Base-by-base conservation (phyloP, 495 filamentous ascomycete genomes). In the Barbatosphaeria neglecta region DNA sequence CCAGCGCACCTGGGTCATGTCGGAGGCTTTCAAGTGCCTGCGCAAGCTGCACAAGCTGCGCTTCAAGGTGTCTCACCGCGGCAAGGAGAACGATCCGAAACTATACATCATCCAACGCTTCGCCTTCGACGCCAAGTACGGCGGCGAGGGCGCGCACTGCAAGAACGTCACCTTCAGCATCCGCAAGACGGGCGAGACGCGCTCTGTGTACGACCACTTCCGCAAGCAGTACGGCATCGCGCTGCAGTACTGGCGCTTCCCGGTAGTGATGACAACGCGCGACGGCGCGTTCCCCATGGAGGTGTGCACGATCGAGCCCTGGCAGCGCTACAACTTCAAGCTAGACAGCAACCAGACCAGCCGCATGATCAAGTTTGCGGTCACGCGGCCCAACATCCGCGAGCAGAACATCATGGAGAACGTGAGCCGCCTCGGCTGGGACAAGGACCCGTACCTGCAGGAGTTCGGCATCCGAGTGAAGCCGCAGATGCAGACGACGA, bases 281-380 rank as follows among this genome's bases (percentile, higher is more conserved):
- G 76, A 66, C 0, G 78, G 79, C 4, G 54, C 77, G 2, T 86
- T 90, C 50, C 92, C 90, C 2, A 80, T 92, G 68, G 92, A 97
- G 52, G 46, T 86, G 2, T 76, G 87, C 56, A 52, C 61, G 28
- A 48, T 68, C 15, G 43, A 61, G 6, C 48, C 58, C 2, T 81
- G 86, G 41, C 86, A 95, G 64, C 77, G 82, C 0, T 98, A 89
- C 61, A 70, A 73, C 1, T 86, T 67, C 66, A 96, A 94, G 70
- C 67, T 96, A 2, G 77, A 78, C 49, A 76, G 84, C 16, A 54
- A 59, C 0, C 80, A 85, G 72, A 92, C 88, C 0, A 59, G 74
- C 0, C 56, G 75, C 8, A 96, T 98, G 90, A 94, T 98, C 64
- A 87, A 82, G 58, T 87, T 86, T 60, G 87, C 89, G 2, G 76